phyloP scores from a whole-genome alignment of 148 eudicot genomes.

The Spergularia bocconei region DNA sequence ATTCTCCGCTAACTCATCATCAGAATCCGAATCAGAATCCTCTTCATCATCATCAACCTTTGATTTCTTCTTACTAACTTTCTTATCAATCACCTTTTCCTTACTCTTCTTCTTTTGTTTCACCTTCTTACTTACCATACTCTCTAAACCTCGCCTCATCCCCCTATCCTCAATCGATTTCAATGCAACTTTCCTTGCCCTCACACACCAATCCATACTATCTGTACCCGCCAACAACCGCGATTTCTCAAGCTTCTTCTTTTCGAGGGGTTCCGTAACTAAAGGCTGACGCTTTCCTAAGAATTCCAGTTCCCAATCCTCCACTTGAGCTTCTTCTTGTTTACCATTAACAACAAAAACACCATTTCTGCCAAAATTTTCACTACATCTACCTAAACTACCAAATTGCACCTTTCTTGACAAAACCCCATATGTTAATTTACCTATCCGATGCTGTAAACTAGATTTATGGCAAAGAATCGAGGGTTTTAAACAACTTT shows the following conservation, averaged over 20 bases:
- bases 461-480: constrained; percentile 14
- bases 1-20: constrained; percentile 41
- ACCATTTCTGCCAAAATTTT: constrained; percentile 22
- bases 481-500: constrained; percentile 31
- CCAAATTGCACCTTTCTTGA: constrained; percentile 24
- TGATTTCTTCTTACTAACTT: constrained; percentile 27
- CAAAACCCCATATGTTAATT: constrained; percentile 28
- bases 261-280: constrained; percentile 28
- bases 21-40: constrained; percentile 31
- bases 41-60: constrained; percentile 28
- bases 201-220: constrained; percentile 91
- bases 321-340: constrained; percentile 26
- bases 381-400: constrained; percentile 25
- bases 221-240: constrained; percentile 45
- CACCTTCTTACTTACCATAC: constrained; percentile 33
- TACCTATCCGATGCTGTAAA: constrained; percentile 24
- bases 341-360: constrained; percentile 28
- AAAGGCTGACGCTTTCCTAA: constrained; percentile 47
- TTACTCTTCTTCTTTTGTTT: constrained; percentile 56
- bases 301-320: constrained; percentile 73
- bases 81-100: constrained; percentile 35
- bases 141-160: constrained; percentile 52
- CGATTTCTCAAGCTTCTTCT: constrained; percentile 45
- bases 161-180: constrained; percentile 85
- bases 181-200: constrained; percentile 82